Base-by-base conservation (phyloP, 352 stramenopile species). In the Pythium vanterpoolii region DNA sequence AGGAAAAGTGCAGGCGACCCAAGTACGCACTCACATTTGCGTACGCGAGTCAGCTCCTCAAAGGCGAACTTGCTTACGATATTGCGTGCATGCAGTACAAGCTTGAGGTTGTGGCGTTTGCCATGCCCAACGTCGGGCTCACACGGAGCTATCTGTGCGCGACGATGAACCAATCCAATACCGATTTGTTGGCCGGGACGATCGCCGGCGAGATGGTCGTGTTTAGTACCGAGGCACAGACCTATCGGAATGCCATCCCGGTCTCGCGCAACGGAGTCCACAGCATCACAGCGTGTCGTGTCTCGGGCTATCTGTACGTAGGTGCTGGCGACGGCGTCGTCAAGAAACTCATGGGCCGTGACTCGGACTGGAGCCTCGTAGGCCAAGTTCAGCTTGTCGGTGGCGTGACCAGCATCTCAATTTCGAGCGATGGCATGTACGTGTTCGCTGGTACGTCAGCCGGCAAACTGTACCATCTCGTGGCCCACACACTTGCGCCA, bases 301-400 rank as follows among this genome's bases (percentile, higher is more conserved):
- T 72, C 10, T 86, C 77, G 0, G 74, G 75, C 1, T 82, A 75
- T 31, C 66, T 96, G 30, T 96, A 90, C 58, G 83, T 93, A 10
- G 88, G 89, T 11, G 87, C 84, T 30, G 88, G 88, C 1, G 86
- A 97, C 54, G 89, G 89, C 38, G 76, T 92, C 34, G 63, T 97
- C 28, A 93, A 93, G 69, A 93, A 93, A 43, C 71, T 96, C 0
- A 65, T 87, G 3, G 89, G 86, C 0, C 71, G 76, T 7, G 78
- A 92, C 43, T 76, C 80, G 3, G 84, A 93, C 38, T 96, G 86
- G 86, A 91, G 84, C 36, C 63, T 96, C 26, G 74, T 93, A 21
- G 71, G 73, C 16, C 84, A 96, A 51, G 84, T 96, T 49, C 83
- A 90, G 52, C 78, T 91, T 42, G 75, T 96, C 4, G 83, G 87